phyloP scores from a whole-genome alignment of 345 rosid species.

The Alliaria petiolata region DNA sequence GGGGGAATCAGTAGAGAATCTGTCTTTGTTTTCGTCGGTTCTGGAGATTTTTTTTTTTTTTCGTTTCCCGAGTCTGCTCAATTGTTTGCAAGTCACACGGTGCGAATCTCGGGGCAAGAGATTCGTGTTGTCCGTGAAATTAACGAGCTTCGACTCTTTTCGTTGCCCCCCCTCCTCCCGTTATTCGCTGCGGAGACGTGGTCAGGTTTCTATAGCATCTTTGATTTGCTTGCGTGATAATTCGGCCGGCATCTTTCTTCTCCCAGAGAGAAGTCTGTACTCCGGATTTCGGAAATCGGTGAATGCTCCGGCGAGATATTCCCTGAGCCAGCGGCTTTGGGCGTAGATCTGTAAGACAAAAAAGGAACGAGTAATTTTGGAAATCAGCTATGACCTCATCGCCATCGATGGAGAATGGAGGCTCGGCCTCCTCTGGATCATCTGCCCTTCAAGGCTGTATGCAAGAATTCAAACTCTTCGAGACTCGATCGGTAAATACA shows the following conservation, averaged over 20 bases:
- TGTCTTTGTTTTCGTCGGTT: background rate
- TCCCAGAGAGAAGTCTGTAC: background rate
- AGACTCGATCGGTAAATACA: constrained; percentile 26
- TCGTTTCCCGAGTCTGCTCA: background rate
- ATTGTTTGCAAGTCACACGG: background rate
- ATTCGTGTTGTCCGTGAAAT: background rate
- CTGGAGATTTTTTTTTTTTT: background rate
- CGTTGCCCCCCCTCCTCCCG: background rate
- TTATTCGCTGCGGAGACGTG: background rate
- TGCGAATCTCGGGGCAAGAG: background rate
- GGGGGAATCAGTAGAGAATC: background rate
- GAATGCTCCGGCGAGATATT: constrained; percentile 6
- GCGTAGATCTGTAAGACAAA: constrained; percentile 15
- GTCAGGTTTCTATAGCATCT: background rate
- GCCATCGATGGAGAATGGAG: constrained; percentile 24
- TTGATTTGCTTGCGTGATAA: constrained; percentile 4
- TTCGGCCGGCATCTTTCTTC: background rate
- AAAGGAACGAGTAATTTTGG: background rate
- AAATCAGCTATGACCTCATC: constrained; percentile 17
- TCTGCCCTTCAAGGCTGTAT: constrained; percentile 22
- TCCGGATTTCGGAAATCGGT: background rate
- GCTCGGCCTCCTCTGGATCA: constrained; percentile 8
- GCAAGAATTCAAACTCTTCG: constrained; percentile 35
- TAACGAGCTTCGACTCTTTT: background rate
- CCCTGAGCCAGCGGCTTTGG: constrained; percentile 11